These are phyloP conservation scores for Tricholoma flavovirens DNA, from an alignment of 768 basidiomycete species.

Conservation along the genomic window DNA sequence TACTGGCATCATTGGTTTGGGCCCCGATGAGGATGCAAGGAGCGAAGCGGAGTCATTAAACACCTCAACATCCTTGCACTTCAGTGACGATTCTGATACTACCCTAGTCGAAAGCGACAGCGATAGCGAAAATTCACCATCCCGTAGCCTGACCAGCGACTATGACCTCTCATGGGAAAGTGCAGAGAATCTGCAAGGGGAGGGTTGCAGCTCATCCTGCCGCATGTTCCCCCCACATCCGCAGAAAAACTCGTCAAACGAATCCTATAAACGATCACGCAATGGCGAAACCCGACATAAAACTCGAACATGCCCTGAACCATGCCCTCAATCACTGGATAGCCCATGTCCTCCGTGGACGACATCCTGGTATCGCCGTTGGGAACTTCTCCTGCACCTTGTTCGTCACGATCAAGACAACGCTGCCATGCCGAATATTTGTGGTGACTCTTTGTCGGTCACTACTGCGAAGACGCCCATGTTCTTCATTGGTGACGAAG, in stretches of 20 bases:
- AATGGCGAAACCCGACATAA: background rate
- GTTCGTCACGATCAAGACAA: conserved; percentile 20
- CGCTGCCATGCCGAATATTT: background rate
- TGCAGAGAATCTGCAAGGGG: background rate
- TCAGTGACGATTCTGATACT: conserved; percentile 49
- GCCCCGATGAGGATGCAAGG: conserved; percentile 17
- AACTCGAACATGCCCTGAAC: conserved; percentile 4
- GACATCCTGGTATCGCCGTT: conserved; percentile 47
- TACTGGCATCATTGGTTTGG: conserved; percentile 5
- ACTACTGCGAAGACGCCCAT: conserved; percentile 13
- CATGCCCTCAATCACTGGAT: conserved; percentile 3
- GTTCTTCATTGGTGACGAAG: conserved; percentile 16
- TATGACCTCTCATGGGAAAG: conserved; percentile 7
- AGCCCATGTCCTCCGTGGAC: conserved; percentile 30
- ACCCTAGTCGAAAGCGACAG: conserved; percentile 50
- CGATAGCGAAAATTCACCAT: conserved; percentile 24
- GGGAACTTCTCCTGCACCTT: conserved; percentile 46
- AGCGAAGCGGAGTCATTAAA: conserved; percentile 30
- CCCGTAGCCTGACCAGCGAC: conserved; percentile 9
- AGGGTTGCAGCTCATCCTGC: background rate
- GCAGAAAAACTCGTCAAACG: background rate
- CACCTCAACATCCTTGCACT: conserved; percentile 27
- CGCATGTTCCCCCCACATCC: background rate
- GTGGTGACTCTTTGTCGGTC: background rate
- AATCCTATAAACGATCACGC: background rate